Evolutionary conservation across 768 basidiomycete genomes (phyloP).

Genomic region (Phlebiopsis gigantea): DNA sequence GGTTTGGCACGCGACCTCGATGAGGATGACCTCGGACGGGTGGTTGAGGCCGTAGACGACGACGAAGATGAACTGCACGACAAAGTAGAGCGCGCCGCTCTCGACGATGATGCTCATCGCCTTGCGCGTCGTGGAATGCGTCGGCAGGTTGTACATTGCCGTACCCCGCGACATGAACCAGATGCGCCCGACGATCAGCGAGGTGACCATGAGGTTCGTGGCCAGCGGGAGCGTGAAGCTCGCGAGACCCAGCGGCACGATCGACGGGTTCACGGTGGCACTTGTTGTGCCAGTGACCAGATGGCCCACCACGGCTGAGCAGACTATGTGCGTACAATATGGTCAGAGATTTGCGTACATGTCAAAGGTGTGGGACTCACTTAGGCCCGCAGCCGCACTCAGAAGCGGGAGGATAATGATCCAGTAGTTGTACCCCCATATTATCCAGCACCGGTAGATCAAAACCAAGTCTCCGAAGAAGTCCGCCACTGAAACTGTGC

Average conservation of each 20-base stretch:
- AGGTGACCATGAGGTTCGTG: slow-evolving; percentile 37
- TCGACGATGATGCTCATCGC: slow-evolving; percentile 29
- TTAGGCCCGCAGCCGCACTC: slow-evolving; percentile 2
- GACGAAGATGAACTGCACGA: slow-evolving; percentile 34
- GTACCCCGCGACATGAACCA: slow-evolving; percentile 23
- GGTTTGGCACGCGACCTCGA: slow-evolving; percentile 32
- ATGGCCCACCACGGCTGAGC: not conserved
- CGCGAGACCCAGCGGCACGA: slow-evolving; percentile 33
- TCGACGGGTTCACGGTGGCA: slow-evolving; percentile 26
- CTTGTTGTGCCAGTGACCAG: not conserved
- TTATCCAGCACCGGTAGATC: slow-evolving; percentile 39
- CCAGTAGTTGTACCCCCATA: slow-evolving; percentile 33
- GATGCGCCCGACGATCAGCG: slow-evolving; percentile 36
- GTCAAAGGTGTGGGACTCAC: not conserved
- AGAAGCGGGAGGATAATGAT: slow-evolving; percentile 31
- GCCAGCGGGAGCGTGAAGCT: slow-evolving; percentile 34
- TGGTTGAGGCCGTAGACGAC: slow-evolving; percentile 30
- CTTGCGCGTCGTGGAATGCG: not conserved
- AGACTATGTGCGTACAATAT: not conserved
- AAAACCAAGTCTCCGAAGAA: slow-evolving; percentile 31
- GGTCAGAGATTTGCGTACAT: not conserved
- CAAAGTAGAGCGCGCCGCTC: slow-evolving; percentile 35
- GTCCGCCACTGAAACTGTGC: slow-evolving; percentile 31
- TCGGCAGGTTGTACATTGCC: not conserved
- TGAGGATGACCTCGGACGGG: slow-evolving; percentile 31